Evolutionary conservation across 495 filamentous ascomycete species (phyloP).

Genomic region (Podospora pseudoanserina): DNA sequence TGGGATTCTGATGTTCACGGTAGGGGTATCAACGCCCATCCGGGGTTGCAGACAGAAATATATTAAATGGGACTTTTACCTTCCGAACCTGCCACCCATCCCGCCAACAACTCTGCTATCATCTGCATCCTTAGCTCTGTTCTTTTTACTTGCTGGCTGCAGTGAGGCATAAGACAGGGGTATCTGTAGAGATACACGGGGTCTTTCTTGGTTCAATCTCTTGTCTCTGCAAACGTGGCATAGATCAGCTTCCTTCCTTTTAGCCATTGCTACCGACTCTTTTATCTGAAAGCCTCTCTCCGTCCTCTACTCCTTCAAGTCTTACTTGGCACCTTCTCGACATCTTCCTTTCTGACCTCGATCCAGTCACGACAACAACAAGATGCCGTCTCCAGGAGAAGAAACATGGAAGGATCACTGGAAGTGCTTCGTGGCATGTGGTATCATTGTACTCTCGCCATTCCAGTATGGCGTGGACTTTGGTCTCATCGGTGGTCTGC

Average conservation of each 20-base stretch:
- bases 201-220: background rate
- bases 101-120: background rate
- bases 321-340: background rate
- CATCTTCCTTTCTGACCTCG: background rate
- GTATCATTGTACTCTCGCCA: slow-evolving; percentile 48
- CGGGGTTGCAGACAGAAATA: background rate
- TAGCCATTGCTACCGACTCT: background rate
- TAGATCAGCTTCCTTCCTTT: background rate
- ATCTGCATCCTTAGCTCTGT: background rate
- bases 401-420: slow-evolving; percentile 38
- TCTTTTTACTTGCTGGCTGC: background rate
- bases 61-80: background rate
- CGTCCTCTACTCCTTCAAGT: background rate
- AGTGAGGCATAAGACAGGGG: background rate
- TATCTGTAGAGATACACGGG: background rate
- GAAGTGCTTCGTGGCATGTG: slow-evolving; percentile 43
- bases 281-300: background rate
- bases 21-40: background rate
- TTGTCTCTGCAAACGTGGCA: background rate
- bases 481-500: slow-evolving; percentile 57
- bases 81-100: background rate
- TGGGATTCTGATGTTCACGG: background rate
- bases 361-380: background rate
- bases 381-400: slow-evolving; percentile 8
- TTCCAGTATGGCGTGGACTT: slow-evolving; percentile 66